Evolutionary conservation across 2,329 filamentous ascomycete genomes (phyloP).

Genomic region (Aschersonia sp.): DNA sequence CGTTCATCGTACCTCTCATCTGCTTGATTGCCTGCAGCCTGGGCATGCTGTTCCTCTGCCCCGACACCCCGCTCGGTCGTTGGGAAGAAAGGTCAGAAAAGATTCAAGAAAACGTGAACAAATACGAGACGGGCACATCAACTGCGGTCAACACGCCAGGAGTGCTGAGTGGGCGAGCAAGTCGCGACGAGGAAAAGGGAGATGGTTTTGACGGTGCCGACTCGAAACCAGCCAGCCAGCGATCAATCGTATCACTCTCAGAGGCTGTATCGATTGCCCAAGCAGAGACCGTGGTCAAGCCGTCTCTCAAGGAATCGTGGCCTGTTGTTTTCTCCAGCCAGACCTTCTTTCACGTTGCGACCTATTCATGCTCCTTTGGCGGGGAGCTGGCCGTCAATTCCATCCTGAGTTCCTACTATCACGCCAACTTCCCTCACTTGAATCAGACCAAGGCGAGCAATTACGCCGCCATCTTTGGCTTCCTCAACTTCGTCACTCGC

Average conservation of each 20-base stretch:
- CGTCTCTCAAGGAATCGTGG: slow-evolving; percentile 34
- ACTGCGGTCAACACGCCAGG: slow-evolving; percentile 37
- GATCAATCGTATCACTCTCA: slow-evolving; percentile 22
- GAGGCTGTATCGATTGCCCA: slow-evolving; percentile 41
- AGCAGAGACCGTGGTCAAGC: slow-evolving; percentile 38
- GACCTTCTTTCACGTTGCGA: slow-evolving; percentile 37
- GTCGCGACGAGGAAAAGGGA: slow-evolving; percentile 15
- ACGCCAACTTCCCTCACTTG: slow-evolving; percentile 42
- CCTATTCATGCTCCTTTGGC: slow-evolving; percentile 51
- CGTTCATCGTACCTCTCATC: slow-evolving; percentile 73
- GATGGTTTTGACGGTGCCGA: slow-evolving; percentile 1
- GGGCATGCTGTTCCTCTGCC: slow-evolving; percentile 57
- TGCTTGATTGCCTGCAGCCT: slow-evolving; percentile 53
- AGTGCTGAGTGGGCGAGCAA: slow-evolving; percentile 25
- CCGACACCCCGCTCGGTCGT: slow-evolving; percentile 69
- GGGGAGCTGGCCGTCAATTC: slow-evolving; percentile 48
- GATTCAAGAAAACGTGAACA: slow-evolving; percentile 35
- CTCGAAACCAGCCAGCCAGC: slow-evolving; percentile 21
- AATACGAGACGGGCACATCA: slow-evolving; percentile 24
- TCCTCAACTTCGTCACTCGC: slow-evolving; percentile 55
- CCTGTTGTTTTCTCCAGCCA: slow-evolving; percentile 35
- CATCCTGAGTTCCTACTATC: slow-evolving; percentile 43
- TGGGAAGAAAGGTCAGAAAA: slow-evolving; percentile 60
- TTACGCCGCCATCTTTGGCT: slow-evolving; percentile 61
- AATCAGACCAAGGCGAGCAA: slow-evolving; percentile 40